Conservation (phyloP, 176 grass and related monocot species). For the Aegilops tauschii region DNA sequence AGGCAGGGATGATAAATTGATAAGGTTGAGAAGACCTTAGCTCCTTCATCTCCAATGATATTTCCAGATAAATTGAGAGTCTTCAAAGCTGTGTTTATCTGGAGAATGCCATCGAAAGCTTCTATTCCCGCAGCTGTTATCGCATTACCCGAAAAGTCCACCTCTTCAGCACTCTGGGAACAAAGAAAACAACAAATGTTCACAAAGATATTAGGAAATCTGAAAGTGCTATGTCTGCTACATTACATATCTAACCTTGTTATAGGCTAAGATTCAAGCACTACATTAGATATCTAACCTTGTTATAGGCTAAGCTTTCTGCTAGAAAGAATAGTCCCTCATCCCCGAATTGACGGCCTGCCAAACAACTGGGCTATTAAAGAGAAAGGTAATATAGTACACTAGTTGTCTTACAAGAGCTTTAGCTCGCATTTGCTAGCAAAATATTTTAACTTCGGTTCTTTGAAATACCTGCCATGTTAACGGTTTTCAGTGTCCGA, state of each 20-base stretch:
- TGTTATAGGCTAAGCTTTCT: conserved; percentile 96
- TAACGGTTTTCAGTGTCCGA: conserved; percentile 63
- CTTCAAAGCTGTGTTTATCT: conserved; percentile 85
- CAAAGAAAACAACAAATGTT: conserved; percentile 10
- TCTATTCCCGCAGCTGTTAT: conserved; percentile 85
- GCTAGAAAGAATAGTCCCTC: conserved; percentile 94
- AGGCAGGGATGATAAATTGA: conserved; percentile 23
- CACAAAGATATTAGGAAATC: neutral
- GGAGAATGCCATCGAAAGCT: conserved; percentile 94
- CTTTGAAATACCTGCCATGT: conserved; percentile 75
- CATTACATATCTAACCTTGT: conserved; percentile 49
- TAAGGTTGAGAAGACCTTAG: conserved; percentile 69
- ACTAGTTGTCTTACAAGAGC: neutral
- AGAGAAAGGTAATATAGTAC: neutral
- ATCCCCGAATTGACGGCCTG: conserved; percentile 95
- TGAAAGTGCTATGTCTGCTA: neutral
- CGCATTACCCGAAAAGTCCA: conserved; percentile 90
- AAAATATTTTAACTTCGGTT: neutral
- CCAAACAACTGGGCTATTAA: conserved; percentile 19
- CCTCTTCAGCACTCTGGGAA: conserved; percentile 84
- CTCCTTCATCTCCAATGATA: conserved; percentile 95
- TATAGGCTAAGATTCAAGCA: conserved; percentile 6
- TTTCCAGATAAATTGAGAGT: conserved; percentile 94
- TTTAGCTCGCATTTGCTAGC: neutral
- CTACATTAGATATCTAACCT: conserved; percentile 46